Base-by-base conservation (phyloP, 2,329 filamentous ascomycete genomes). In the Aphanoascus verrucosus region DNA sequence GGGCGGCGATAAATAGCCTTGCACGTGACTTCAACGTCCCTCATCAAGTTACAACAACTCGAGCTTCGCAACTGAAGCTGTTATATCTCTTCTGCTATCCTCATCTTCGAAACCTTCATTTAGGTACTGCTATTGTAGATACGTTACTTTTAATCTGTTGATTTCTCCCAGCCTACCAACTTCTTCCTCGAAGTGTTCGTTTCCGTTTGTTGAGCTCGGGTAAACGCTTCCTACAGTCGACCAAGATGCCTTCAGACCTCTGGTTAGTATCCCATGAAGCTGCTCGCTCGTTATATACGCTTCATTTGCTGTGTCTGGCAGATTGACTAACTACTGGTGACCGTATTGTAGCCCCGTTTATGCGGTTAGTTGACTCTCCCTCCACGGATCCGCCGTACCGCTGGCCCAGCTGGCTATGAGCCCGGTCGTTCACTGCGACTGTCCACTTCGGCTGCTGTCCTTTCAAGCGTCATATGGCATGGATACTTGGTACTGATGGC, bases 311-410 rank as follows among this genome's bases (percentile, higher is more conserved):
- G 9, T 11, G 12, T 19, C 40, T 43, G 48, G n/a, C 11, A 8
- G 9, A 34, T n/a, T 43, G 38, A 34, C 41, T 46, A 17, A 53
- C 32, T 46, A 9, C n/a, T 47, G 5, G 23, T 28, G 58, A 60
- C 58, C 55, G 55, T 17, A n/a, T 49, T 69, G 59, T 66, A 98
- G 91, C 79, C 91, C 91, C 77, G 91, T 94, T 69, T 98, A 97
- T 79, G 88, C 93, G 81, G 93, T 97, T 83, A 88, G 91, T 95
- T 15, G 20, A 19, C 9, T 5, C 15, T 8, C 17, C 37, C 31
- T 19, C 32, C 51, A 1, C 11, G 14, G 7, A 53, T 35, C 5
- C 43, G 5, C 19, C 38, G 7, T 32, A n/a, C 40, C 47, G 19
- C 17, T 40, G 23, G 28, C n/a, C 9, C 12, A 28, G 6, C 20